Evolutionary conservation across 495 filamentous ascomycete species (phyloP).

Genomic region (Corynascus novoguineensis): DNA sequence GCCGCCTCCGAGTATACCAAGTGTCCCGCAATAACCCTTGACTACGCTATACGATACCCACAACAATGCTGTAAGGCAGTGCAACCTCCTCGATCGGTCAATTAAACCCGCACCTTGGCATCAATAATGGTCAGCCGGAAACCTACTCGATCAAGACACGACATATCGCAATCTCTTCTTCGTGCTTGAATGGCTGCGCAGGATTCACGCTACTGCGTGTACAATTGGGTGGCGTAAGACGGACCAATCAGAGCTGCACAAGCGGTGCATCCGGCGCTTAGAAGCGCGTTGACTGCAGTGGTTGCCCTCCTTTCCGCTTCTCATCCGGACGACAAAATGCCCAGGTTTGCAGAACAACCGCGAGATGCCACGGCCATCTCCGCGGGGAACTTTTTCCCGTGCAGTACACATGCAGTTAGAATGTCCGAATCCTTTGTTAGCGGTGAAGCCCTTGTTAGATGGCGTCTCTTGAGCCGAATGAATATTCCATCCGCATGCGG

Average conservation of each 20-base stretch:
- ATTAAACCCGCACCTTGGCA: constrained; percentile 2
- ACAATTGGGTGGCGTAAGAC: constrained; percentile 24
- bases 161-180: constrained; percentile 23
- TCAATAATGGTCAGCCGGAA: background rate
- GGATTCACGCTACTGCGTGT: constrained; percentile 13
- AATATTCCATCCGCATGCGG: background rate
- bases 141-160: background rate
- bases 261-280: constrained; percentile 26
- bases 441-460: background rate
- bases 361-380: constrained; percentile 3
- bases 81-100: background rate
- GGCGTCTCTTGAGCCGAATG: background rate
- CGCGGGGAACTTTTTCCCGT: background rate
- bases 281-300: constrained; percentile 27
- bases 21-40: no score
- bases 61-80: constrained; percentile 1
- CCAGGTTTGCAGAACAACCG: background rate
- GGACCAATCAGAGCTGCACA: constrained; percentile 16
- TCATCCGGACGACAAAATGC: background rate
- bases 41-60: no score
- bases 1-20: no score
- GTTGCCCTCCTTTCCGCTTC: background rate
- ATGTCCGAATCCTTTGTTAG: background rate
- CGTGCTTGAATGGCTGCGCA: constrained; percentile 21
- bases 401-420: background rate